Evolutionary conservation across 306 rosid species (phyloP).

Genomic region (Glycine soja): DNA sequence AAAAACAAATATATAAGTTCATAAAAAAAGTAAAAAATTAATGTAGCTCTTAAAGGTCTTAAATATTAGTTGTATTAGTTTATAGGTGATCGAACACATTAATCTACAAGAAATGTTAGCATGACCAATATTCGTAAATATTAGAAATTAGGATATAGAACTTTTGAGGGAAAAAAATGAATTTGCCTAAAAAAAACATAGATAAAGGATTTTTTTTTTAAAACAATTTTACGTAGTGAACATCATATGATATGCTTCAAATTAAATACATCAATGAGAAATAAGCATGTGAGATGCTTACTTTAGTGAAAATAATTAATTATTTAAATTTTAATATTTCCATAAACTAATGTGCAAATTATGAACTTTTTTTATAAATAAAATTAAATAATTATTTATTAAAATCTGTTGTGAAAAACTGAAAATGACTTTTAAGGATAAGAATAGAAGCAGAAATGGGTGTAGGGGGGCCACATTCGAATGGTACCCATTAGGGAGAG

Average conservation of each 20-base stretch:
- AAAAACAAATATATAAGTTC: background rate
- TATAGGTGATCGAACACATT: background rate
- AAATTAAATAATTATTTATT: background rate
- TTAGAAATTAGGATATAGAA: background rate
- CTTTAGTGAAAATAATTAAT: background rate
- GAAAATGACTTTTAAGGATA: background rate
- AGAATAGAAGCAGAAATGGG: background rate
- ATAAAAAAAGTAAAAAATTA: too few relatives aligned
- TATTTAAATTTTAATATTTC: background rate
- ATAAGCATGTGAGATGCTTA: background rate
- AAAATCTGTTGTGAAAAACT: background rate
- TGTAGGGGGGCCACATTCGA: conserved; percentile 30
- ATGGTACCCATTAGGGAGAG: conserved; percentile 38
- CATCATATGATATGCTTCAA: background rate
- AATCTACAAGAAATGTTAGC: background rate
- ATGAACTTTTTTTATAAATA: background rate
- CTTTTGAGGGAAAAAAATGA: background rate
- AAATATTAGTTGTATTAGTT: background rate
- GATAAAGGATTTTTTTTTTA: background rate
- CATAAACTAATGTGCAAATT: background rate
- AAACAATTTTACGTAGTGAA: too few relatives aligned
- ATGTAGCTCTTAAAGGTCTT: background rate
- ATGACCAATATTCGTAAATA: background rate
- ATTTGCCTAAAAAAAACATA: background rate
- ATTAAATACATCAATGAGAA: background rate